A percentile compares a stretch with the other conserved stretches of the same genome.
phyloP scores from a whole-genome alignment of 768 basidiomycete genomes.

The Pleurotus eryngii region DNA sequence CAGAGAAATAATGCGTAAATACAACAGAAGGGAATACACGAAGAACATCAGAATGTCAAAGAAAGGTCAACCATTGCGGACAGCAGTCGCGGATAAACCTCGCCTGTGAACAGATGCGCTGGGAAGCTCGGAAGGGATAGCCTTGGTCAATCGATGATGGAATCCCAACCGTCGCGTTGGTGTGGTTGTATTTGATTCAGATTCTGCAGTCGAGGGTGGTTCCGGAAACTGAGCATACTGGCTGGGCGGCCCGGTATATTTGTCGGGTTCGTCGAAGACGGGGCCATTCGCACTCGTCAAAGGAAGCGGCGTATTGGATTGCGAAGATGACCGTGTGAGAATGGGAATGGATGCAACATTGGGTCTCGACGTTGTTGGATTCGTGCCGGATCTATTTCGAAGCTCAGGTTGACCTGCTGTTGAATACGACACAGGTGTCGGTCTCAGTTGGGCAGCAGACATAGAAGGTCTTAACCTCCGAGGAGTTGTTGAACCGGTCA shows the following conservation, averaged over 20 bases:
- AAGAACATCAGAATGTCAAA: conserved; percentile 4
- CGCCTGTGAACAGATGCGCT: conserved; percentile 41
- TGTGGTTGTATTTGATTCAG: conserved; percentile 47
- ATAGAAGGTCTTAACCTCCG: conserved; percentile 67
- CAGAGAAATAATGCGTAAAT: conserved; percentile 4
- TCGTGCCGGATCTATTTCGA: conserved; percentile 67
- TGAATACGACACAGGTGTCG: conserved; percentile 35
- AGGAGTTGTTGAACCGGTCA: conserved; percentile 55
- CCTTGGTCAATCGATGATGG: conserved; percentile 59
- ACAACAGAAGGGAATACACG: conserved; percentile 8
- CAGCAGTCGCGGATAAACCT: conserved; percentile 49
- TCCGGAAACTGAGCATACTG: conserved; percentile 73
- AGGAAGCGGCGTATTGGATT: conserved; percentile 46
- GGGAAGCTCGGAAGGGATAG: conserved; percentile 35
- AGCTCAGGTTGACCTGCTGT: conserved; percentile 39
- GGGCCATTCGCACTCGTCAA: conserved; percentile 30
- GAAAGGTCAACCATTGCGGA: conserved; percentile 37
- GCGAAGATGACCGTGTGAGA: conserved; percentile 55
- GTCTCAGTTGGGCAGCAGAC: conserved; percentile 75
- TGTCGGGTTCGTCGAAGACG: conserved; percentile 43
- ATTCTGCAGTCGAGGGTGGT: conserved; percentile 47
- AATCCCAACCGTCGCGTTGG: conserved; percentile 65
- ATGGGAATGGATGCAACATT: conserved; percentile 38
- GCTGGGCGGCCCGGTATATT: conserved; percentile 61
- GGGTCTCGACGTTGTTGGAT: conserved; percentile 47